These are phyloP conservation scores for Saccharomycopsis hybrid DNA, from an alignment of 1,139 yeast genomes.

Conservation along the genomic window DNA sequence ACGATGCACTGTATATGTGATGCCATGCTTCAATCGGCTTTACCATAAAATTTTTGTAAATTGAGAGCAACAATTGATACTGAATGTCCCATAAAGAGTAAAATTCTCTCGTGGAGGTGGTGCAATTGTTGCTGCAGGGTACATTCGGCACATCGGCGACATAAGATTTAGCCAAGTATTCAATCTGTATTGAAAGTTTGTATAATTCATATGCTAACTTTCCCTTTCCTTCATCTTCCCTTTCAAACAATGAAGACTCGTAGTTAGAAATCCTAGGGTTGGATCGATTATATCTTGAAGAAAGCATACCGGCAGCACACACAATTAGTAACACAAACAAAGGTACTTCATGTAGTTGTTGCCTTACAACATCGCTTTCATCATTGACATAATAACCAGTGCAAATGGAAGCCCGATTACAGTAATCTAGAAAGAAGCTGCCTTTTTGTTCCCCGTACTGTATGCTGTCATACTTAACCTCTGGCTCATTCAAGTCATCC, in stretches of 20 bases:
- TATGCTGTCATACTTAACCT: not conserved
- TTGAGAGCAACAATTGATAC: constrained; percentile 33
- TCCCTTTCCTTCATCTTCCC: constrained; percentile 7
- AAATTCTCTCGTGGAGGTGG: constrained; percentile 4
- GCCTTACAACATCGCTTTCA: not conserved
- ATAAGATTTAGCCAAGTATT: no score
- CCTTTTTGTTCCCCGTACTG: not conserved
- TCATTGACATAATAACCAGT: not conserved
- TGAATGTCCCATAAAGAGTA: constrained; percentile 29
- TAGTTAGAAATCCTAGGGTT: constrained; percentile 12
- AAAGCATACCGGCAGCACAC: constrained; percentile 8
- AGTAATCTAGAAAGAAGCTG: constrained; percentile 12
- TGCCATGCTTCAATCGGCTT: constrained; percentile 38
- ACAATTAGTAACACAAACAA: constrained; percentile 10
- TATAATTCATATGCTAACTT: constrained; percentile 12
- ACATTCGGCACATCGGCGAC: not conserved
- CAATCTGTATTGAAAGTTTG: constrained; percentile 8
- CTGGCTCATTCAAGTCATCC: not conserved
- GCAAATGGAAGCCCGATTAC: not conserved
- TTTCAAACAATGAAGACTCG: constrained; percentile 11
- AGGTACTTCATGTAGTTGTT: constrained; percentile 4
- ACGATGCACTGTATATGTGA: constrained; percentile 26
- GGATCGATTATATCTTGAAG: constrained; percentile 10
- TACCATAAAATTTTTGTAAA: constrained; percentile 34
- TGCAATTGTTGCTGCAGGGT: not conserved